Evolutionary conservation across 2,329 filamentous ascomycete species (phyloP), one percentile per base, ranked within the genome.

Genomic region (Hypoxylon sp.): DNA sequence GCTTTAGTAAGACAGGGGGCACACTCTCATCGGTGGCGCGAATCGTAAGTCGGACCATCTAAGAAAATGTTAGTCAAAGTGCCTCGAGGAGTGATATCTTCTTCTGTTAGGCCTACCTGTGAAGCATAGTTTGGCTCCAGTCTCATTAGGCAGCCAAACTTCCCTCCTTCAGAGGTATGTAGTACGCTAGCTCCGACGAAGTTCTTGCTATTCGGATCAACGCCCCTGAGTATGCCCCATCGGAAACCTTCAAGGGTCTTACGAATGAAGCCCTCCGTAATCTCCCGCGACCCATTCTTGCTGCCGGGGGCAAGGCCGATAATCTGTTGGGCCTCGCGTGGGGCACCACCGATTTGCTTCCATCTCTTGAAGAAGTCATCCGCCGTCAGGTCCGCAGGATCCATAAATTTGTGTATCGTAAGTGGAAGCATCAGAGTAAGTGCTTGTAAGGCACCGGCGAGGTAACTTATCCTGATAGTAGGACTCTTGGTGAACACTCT

Each of bases 281-380:
- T 87, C 68, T 90, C 89, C 63, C 87, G 83, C 11, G 84, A 83
- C 14, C 83, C 84, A 59, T 86, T 84, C 68, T 80, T 84, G 27
- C 84, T 85, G 1, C 84, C 85, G 1, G 77, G 78, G 1, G 82
- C 80, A 9, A 95, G 77, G 0, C 90, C 89, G 78, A 99, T 96
- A 30, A 98, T 93, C 50, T 87, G 87, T 78, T 99, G 96, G 0
- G 92, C 90, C 79, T 99, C 96, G 29, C 96, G 88, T 0, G 94
- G 90, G 1, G 88, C 88, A 4, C 92, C 93, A 11, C 96, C 96
- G 73, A 99, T 98, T 81, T 99, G 96, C 84, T 97, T 96, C 96
- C 96, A 99, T 54, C 96, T 87, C 84, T 96, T 97, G 87, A 99
- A 99, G 81, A 98, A 99, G 76, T 99, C 96, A 55, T 99, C 96